Conservation (phyloP, 2,329 filamentous ascomycete species). For the Xylaria digitata region DNA sequence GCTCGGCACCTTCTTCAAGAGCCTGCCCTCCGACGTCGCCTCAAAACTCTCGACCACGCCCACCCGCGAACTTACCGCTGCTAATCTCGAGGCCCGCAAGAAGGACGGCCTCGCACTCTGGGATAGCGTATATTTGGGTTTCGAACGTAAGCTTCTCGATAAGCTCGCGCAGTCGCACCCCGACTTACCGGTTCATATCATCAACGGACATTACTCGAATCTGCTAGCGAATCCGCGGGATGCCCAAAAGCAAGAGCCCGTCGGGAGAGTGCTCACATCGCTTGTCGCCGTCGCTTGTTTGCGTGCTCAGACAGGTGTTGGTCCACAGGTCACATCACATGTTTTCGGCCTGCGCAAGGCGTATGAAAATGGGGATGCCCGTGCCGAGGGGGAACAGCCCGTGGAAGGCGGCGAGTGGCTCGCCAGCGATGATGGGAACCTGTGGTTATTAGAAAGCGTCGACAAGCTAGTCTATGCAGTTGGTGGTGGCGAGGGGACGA, state of each 20-base stretch:
- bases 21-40: conserved; percentile 68
- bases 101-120: conserved; percentile 74
- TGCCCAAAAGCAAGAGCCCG: conserved; percentile 57
- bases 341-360: conserved; percentile 84
- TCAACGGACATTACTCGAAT: conserved; percentile 78
- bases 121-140: conserved; percentile 81
- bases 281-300: conserved; percentile 80
- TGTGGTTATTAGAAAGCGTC: conserved; percentile 71
- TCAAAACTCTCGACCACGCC: conserved; percentile 65
- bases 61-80: conserved; percentile 63
- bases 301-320: conserved; percentile 82
- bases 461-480: conserved; percentile 67
- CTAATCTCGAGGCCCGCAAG: conserved; percentile 66
- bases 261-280: conserved; percentile 78
- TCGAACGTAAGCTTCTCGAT: conserved; percentile 75
- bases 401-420: conserved; percentile 68
- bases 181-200: conserved; percentile 83
- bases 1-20: conserved; percentile 75
- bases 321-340: conserved; percentile 83
- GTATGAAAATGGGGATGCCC: conserved; percentile 70
- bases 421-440: conserved; percentile 71
- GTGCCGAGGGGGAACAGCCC: conserved; percentile 59
- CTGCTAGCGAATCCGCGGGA: conserved; percentile 75
- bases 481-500: conserved; percentile 59
- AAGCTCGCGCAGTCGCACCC: conserved; percentile 82